These are phyloP conservation scores for Decorospora gaudefroyi DNA, from an alignment of 2,329 filamentous ascomycete genomes.

Conservation along the genomic window DNA sequence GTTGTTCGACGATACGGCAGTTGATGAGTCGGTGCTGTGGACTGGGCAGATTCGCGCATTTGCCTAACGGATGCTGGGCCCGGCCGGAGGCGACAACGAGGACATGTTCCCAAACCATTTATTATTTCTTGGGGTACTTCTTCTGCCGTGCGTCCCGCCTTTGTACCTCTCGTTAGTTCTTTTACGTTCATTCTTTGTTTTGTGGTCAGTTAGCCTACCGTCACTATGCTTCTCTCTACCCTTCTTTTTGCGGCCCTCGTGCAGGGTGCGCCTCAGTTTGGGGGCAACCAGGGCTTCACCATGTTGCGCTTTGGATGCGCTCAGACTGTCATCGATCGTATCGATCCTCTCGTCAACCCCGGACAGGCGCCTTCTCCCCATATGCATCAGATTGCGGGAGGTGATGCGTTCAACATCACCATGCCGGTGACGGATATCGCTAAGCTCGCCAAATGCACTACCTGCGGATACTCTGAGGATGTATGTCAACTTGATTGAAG, in stretches of 20 bases:
- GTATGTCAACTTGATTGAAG: slow-evolving; percentile 9
- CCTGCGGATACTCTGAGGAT: slow-evolving; percentile 41
- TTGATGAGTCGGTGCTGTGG: not conserved
- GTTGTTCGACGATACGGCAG: not conserved
- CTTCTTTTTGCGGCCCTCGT: slow-evolving; percentile 30
- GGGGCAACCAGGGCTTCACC: slow-evolving; percentile 20
- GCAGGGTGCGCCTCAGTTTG: slow-evolving; percentile 30
- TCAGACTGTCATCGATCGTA: slow-evolving; percentile 39
- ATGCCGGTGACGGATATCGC: slow-evolving; percentile 47
- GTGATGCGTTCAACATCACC: slow-evolving; percentile 54
- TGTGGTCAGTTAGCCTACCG: not conserved
- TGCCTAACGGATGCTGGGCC: not conserved
- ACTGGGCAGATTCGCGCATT: not conserved
- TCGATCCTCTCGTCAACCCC: slow-evolving; percentile 46
- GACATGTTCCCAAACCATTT: not conserved
- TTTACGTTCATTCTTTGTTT: not conserved
- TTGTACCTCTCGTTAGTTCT: not conserved
- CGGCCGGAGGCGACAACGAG: not conserved
- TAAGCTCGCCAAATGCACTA: slow-evolving; percentile 47
- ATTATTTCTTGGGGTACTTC: not conserved
- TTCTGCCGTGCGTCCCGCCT: not conserved
- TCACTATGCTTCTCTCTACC: slow-evolving; percentile 30
- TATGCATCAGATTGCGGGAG: slow-evolving; percentile 50
- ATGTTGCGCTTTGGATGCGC: slow-evolving; percentile 44
- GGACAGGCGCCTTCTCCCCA: slow-evolving; percentile 44